Evolutionary conservation across 495 filamentous ascomycete genomes (phyloP).

Genomic region (Oleoguttula mirabilis): DNA sequence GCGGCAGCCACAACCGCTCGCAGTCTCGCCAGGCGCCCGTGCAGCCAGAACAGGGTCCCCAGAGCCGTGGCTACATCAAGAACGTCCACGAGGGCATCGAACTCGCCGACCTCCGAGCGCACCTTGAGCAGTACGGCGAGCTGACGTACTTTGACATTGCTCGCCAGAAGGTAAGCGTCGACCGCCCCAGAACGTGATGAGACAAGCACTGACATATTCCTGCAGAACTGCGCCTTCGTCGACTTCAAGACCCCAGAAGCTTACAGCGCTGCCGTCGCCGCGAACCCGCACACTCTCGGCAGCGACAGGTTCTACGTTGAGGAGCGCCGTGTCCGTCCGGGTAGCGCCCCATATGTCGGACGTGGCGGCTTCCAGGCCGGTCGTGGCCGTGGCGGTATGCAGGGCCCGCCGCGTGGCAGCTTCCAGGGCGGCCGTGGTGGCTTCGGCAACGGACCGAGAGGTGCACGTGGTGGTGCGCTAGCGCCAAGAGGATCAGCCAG

Average conservation of each 20-base stretch:
- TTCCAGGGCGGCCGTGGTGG: conserved; percentile 2
- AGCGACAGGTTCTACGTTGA: conserved; percentile 75
- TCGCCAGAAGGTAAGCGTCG: conserved; percentile 63
- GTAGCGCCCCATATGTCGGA: conserved; percentile 34
- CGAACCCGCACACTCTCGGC: conserved; percentile 75
- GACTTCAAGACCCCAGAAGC: conserved; percentile 72
- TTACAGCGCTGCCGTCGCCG: conserved; percentile 67
- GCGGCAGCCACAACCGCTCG: conserved; percentile 62
- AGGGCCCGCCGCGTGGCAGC: not conserved
- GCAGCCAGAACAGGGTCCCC: conserved; percentile 23
- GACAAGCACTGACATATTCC: conserved; percentile 6
- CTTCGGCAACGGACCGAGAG: conserved; percentile 1
- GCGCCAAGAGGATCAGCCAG: too few relatives aligned
- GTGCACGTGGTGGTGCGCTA: not conserved
- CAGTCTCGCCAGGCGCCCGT: conserved; percentile 53
- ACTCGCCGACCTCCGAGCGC: conserved; percentile 49
- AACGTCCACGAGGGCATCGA: conserved; percentile 81
- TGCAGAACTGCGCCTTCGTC: conserved; percentile 88
- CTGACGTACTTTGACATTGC: conserved; percentile 80
- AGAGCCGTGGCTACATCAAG: conserved; percentile 74
- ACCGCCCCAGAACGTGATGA: not conserved
- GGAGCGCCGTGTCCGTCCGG: conserved; percentile 68
- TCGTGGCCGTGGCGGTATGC: conserved; percentile 1
- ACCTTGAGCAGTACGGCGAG: conserved; percentile 61
- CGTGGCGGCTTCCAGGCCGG: conserved; percentile 42